These are phyloP conservation scores for Raddia guianensis DNA, from an alignment of 176 grass and related monocot genomes.

Conservation along the genomic window DNA sequence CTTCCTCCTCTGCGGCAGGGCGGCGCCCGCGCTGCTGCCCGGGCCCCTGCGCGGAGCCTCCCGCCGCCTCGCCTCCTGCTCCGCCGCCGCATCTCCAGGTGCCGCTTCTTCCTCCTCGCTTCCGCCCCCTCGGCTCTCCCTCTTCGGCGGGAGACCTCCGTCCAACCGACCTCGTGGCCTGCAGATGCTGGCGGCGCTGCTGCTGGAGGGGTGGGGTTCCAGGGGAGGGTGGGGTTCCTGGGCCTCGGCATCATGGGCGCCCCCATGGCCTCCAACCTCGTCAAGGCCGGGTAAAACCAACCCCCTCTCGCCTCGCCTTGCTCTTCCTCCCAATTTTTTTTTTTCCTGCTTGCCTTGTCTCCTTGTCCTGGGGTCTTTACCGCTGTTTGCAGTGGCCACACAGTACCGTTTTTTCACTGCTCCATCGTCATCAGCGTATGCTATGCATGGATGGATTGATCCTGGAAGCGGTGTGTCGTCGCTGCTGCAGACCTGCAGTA, in stretches of 20 bases:
- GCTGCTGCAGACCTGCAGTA: not conserved
- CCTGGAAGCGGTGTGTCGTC: not conserved
- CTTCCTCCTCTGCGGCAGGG: conserved; percentile 40
- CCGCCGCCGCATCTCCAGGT: conserved; percentile 12
- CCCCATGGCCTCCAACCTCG: conserved; percentile 83
- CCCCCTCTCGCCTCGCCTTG: no score
- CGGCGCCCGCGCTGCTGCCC: not conserved
- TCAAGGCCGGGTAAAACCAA: conserved; percentile 58
- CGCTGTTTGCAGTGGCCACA: not conserved
- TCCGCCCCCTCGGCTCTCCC: not conserved
- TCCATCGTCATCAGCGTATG: not conserved
- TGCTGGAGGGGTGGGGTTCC: conserved; percentile 44
- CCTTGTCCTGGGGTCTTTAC: not conserved
- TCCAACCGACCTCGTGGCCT: not conserved
- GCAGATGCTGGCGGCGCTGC: not conserved
- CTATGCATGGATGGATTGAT: not conserved
- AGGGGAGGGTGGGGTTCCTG: conserved; percentile 76
- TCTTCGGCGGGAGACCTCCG: not conserved
- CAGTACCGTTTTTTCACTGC: not conserved
- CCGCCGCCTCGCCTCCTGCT: conserved; percentile 37
- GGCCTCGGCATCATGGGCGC: conserved; percentile 82
- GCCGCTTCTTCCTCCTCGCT: not conserved
- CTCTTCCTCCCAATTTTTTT: not conserved
- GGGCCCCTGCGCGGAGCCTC: conserved; percentile 8
- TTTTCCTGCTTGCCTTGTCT: not conserved